Percentiles rank a stretch among this genome's conserved stretches.
Conservation (phyloP, 768 basidiomycete species). For the Leucogyrophana mollusca region DNA sequence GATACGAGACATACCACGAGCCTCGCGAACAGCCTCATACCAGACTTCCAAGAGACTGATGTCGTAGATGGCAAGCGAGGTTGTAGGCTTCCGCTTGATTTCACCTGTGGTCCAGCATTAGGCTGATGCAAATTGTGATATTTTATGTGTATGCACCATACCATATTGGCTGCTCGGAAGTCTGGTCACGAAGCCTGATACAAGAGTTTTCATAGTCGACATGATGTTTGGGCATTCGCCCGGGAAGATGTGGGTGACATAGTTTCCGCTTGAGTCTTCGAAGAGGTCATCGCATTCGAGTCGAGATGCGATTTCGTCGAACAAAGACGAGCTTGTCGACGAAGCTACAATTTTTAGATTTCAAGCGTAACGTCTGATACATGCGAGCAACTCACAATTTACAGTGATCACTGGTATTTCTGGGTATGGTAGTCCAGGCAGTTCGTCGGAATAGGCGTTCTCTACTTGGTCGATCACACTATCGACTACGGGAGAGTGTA, state of each 20-base stretch:
- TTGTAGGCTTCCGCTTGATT: constrained; percentile 44
- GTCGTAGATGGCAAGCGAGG: constrained; percentile 60
- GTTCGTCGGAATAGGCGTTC: constrained; percentile 40
- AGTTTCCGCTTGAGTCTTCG: constrained; percentile 17
- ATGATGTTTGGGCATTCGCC: constrained; percentile 54
- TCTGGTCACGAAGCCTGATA: constrained; percentile 50
- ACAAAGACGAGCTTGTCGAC: constrained; percentile 43
- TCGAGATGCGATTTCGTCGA: constrained; percentile 39
- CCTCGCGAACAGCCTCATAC: constrained; percentile 44
- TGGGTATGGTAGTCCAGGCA: constrained; percentile 56
- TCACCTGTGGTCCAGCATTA: constrained; percentile 20
- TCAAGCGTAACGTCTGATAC: too few relatives aligned
- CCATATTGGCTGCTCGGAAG: constrained; percentile 28
- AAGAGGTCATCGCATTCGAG: constrained; percentile 21
- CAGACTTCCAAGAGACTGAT: constrained; percentile 59
- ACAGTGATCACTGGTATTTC: constrained; percentile 63
- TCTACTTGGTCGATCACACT: constrained; percentile 43
- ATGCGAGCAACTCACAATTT: constrained; percentile 39
- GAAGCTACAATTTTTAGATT: constrained; percentile 27
- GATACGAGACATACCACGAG: constrained; percentile 37
- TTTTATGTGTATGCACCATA: constrained; percentile 23
- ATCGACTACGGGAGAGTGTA: constrained; percentile 50
- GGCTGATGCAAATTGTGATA: constrained; percentile 2
- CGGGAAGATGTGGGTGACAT: constrained; percentile 53
- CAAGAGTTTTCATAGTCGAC: constrained; percentile 52